These are phyloP conservation scores for Cymodocea nodosa DNA, from an alignment of 116 monocot genomes.

Conservation along the genomic window DNA sequence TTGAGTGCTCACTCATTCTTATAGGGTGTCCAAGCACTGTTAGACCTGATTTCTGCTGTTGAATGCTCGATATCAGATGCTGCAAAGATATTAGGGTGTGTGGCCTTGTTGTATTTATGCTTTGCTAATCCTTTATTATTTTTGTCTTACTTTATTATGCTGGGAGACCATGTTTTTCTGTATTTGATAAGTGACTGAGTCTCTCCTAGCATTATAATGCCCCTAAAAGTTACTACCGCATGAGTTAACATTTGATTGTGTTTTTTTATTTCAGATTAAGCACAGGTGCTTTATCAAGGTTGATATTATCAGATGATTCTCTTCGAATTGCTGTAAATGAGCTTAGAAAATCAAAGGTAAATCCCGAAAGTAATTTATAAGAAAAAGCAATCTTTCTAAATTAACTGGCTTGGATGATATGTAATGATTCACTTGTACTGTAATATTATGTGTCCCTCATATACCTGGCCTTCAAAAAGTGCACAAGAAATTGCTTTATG, in stretches of 20 bases:
- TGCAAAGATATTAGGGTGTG: slow-evolving; percentile 74
- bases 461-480: not conserved
- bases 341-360: slow-evolving; percentile 73
- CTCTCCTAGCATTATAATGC: too few species aligned
- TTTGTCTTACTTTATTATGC: too few species aligned
- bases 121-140: not conserved
- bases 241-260: not conserved
- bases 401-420: not conserved
- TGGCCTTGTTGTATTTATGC: not conserved
- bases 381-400: not conserved
- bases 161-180: not conserved
- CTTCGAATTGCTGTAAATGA: slow-evolving; percentile 85
- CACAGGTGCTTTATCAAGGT: slow-evolving; percentile 83
- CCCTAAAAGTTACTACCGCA: too few species aligned
- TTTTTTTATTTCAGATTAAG: slow-evolving; percentile 53
- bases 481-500: not conserved
- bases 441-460: not conserved
- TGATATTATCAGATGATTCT: slow-evolving; percentile 89
- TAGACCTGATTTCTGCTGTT: slow-evolving; percentile 80
- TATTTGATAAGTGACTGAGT: too few species aligned
- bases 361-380: not conserved
- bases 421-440: not conserved
- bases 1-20: not conserved
- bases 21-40: slow-evolving; percentile 91
- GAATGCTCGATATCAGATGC: slow-evolving; percentile 84